Base-by-base conservation (phyloP, 495 filamentous ascomycete species). In the Opeltia flavorubescens region DNA sequence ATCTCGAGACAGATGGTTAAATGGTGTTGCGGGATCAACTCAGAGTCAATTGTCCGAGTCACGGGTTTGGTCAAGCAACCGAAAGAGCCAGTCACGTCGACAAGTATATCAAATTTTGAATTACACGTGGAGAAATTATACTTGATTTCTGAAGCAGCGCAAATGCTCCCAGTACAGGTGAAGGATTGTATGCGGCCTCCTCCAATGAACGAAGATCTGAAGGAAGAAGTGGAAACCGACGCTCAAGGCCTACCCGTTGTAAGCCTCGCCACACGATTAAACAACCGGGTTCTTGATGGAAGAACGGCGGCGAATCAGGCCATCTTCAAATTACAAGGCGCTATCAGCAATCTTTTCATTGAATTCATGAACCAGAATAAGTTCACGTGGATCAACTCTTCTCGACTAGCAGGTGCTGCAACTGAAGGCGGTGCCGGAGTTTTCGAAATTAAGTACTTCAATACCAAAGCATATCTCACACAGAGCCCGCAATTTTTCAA, bases 401-500 rank as follows among this genome's bases (percentile, higher is more conserved):
- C 89, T 27, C 89, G 86, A 63, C 66, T 98, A 38, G 89, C 89
- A 47, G 86, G 80, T 39, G 86, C 86, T 25, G 86, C 91, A 11
- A 91, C 86, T 0, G 91, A 98, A 59, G 91, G 91, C 57, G 91
- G 91, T 52, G 83, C 84, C 47, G 89, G 86, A 56, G 88, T 95
- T 17, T 98, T 98, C 67, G 77, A 85, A 51, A 71, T 95, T 42
- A 78, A 85, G 35, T 98, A 98, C 65, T 95, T 95, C 63, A 84
- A 81, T 52, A 72, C 80, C 49, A 78, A 82, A 42, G 88, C 82
- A 2, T 98, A 76, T 65, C 70, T 95, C 9, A 89, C 89, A 17
- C 89, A 96, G 66, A 89, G 84, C 50, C 91, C 91, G 11, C 91
- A 98, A 63, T 76, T 98, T 41, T 89, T 93, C 63, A 95, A 98